phyloP scores from a whole-genome alignment of 2,329 filamentous ascomycete species.

The Colletotrichum melonis region DNA sequence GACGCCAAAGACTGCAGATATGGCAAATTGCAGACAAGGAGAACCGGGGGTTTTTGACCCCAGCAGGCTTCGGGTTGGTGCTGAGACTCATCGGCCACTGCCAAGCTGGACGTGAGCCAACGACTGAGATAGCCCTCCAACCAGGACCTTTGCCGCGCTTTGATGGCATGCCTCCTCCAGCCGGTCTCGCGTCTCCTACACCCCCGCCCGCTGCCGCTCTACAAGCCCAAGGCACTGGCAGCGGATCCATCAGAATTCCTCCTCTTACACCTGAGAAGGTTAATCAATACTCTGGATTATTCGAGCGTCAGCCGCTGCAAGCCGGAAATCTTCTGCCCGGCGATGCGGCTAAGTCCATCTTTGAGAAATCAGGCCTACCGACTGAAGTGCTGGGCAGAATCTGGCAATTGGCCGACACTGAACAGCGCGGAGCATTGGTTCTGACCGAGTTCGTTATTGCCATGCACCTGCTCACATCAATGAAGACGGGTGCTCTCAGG shows the following conservation, averaged over 20 bases:
- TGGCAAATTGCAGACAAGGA: slow-evolving; percentile 99
- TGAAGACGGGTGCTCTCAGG: slow-evolving; percentile 85
- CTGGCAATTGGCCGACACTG: slow-evolving; percentile 94
- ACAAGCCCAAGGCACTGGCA: slow-evolving; percentile 69
- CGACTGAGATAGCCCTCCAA: slow-evolving; percentile 83
- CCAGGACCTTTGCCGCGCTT: slow-evolving; percentile 93
- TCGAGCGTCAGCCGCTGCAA: slow-evolving; percentile 86
- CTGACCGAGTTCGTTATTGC: slow-evolving; percentile 96
- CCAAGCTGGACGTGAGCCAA: slow-evolving; percentile 86
- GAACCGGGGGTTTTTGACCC: slow-evolving; percentile 93
- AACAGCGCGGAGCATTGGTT: slow-evolving; percentile 88
- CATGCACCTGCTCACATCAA: slow-evolving; percentile 95
- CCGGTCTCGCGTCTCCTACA: slow-evolving; percentile 49
- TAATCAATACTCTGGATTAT: slow-evolving; percentile 87
- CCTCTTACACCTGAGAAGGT: slow-evolving; percentile 90
- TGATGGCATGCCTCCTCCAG: slow-evolving; percentile 71
- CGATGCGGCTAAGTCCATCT: slow-evolving; percentile 91
- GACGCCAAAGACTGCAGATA: slow-evolving; percentile 69
- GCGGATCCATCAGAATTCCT: slow-evolving; percentile 84
- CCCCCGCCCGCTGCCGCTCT: slow-evolving; percentile 61
- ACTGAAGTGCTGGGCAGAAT: slow-evolving; percentile 94
- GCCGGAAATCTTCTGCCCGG: slow-evolving; percentile 80
- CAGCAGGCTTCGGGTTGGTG: slow-evolving; percentile 92
- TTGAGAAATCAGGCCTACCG: slow-evolving; percentile 89
- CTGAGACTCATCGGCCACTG: slow-evolving; percentile 95